These are phyloP conservation scores for Tuber umbilicatum DNA, from an alignment of 495 filamentous ascomycete genomes.

Conservation along the genomic window DNA sequence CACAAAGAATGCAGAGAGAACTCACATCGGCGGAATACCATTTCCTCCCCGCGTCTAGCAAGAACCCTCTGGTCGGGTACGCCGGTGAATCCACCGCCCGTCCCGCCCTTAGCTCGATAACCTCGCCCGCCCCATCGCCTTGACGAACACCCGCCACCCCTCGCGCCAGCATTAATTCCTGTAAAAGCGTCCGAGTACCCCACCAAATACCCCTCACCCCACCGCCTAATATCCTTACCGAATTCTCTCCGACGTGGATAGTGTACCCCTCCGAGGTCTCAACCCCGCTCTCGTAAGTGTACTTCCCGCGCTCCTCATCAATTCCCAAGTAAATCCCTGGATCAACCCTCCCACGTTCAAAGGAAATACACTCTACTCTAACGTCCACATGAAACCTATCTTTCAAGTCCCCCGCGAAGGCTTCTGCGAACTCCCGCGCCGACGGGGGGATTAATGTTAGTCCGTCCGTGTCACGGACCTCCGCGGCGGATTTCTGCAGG, in stretches of 20 bases:
- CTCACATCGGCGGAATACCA: conserved; percentile 48
- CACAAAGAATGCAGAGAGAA: conserved; percentile 3
- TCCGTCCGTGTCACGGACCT: conserved; percentile 43
- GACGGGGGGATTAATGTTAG: conserved; percentile 53
- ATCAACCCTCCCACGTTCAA: conserved; percentile 21
- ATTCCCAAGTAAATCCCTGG: conserved; percentile 45
- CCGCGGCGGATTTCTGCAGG: conserved; percentile 12
- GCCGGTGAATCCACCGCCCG: conserved; percentile 47
- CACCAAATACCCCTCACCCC: conserved; percentile 53
- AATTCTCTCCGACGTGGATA: conserved; percentile 40
- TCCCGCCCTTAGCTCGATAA: conserved; percentile 41
- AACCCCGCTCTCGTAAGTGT: conserved; percentile 48
- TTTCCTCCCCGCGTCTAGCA: conserved; percentile 54
- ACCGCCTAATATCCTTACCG: conserved; percentile 46
- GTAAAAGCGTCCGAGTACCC: conserved; percentile 52
- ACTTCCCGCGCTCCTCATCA: conserved; percentile 28
- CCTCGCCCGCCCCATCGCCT: conserved; percentile 10
- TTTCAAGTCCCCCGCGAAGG: conserved; percentile 47
- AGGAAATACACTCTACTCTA: conserved; percentile 32
- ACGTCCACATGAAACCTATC: conserved; percentile 41
- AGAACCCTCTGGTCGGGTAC: conserved; percentile 49
- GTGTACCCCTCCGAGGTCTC: conserved; percentile 50
- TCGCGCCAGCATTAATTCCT: conserved; percentile 45
- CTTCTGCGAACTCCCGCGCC: conserved; percentile 48
- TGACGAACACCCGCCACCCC: not conserved